These are phyloP conservation scores for Vitis rupestris DNA, from an alignment of 164 flowering plant genomes.

Conservation along the genomic window DNA sequence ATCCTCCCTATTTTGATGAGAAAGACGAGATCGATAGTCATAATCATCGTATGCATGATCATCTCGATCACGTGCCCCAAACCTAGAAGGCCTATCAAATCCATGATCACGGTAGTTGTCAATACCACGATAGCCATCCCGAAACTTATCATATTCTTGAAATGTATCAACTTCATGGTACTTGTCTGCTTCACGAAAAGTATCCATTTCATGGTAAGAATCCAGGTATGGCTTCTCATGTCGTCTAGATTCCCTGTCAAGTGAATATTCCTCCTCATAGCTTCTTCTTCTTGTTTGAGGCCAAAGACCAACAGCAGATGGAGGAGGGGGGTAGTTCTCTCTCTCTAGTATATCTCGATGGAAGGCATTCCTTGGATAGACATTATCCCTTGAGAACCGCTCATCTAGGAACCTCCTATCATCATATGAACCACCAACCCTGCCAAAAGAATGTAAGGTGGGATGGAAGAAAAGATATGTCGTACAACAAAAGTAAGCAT, in stretches of 20 bases:
- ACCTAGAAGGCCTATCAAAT: constrained; percentile 62
- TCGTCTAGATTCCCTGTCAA: constrained; percentile 66
- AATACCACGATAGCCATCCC: constrained; percentile 44
- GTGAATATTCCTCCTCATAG: constrained; percentile 74
- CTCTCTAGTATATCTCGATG: constrained; percentile 68
- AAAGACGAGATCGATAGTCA: constrained; percentile 51
- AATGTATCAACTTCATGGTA: constrained; percentile 43
- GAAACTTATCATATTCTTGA: constrained; percentile 54
- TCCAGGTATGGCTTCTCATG: constrained; percentile 69
- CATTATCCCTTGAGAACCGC: constrained; percentile 61
- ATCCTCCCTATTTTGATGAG: constrained; percentile 64
- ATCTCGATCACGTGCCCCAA: constrained; percentile 67
- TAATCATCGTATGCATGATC: constrained; percentile 70
- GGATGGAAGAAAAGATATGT: constrained; percentile 20
- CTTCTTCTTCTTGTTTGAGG: constrained; percentile 68
- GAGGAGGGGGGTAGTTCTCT: constrained; percentile 67
- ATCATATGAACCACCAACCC: constrained; percentile 81
- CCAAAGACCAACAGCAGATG: constrained; percentile 62
- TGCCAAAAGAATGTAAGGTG: constrained; percentile 36
- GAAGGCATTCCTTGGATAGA: constrained; percentile 58
- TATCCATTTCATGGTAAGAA: constrained; percentile 54
- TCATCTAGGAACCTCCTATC: constrained; percentile 80
- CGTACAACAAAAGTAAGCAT: constrained; percentile 13
- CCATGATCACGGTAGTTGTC: constrained; percentile 59
- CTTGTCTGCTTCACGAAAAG: constrained; percentile 45